Evolutionary conservation across 768 basidiomycete species (phyloP), one percentile per base, ranked within the genome.

Genomic region (Candolleomyces efflorescens): DNA sequence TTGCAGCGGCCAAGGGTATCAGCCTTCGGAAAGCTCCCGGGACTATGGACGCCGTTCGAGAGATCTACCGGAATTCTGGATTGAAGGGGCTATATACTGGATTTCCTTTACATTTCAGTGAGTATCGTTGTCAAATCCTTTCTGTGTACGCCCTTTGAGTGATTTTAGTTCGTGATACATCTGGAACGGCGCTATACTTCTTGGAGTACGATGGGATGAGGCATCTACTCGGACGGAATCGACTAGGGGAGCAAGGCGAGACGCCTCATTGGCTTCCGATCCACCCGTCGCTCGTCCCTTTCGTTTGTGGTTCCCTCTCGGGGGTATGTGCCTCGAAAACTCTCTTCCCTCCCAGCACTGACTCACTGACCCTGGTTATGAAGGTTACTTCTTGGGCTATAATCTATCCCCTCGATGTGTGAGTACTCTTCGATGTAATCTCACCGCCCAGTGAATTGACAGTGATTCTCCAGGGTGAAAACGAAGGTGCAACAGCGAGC

Each of bases 351-450:
- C 60, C 70, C 50, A 27, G 36, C 74, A 4, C 60, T 71, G 52
- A 24, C 32, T 26, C 23, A 61, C 65, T 56, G 51, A 70, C 36
- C 70, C 67, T 54, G 63, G 71, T 22, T 71, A 36, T 37, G 7
- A 54, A 82, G 80, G 80, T 89, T 43, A 85, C 86, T 48, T 90
- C 89, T 45, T 93, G 91, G 91, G 89, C 89, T 47, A 69, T 92
- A 27, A 95, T 98, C 59, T 98, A 98, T 78, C 94, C 94, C 12
- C 80, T 96, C 53, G 94, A 96, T 68, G 94, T 96, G 90, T 90
- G 74, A 71, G 86, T 73, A 18, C 2, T 53, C 48, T 46, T 32
- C 37, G 22, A 53, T 41, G 54, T 47, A 32, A 39, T 37, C 26
- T 20, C 53, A 47, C 62, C 3, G 43, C 9, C 45, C 3, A 41